Evolutionary conservation across 495 filamentous ascomycete genomes (phyloP), one percentile per base, ranked within the genome.

Genomic region (Penicillium silybi): DNA sequence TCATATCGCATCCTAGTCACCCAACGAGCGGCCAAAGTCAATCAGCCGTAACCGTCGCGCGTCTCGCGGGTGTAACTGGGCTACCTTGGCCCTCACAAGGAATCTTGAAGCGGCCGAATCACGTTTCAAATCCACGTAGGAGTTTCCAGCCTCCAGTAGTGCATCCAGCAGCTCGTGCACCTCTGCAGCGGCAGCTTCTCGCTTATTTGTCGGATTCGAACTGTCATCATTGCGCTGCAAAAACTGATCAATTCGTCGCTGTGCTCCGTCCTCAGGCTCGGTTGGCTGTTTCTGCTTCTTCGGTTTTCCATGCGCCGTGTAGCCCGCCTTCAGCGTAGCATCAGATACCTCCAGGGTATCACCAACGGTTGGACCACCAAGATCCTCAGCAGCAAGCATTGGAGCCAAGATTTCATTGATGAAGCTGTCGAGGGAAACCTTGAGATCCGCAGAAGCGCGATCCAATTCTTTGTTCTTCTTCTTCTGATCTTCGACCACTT

Each of bases 41-140:
- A 95, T 80, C 43, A 96, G 70, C 39, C 87, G 81, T 54, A 96
- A 59, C 61, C 79, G 81, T 46, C 77, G 79, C 0, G 91, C 88
- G 70, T 96, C 89, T 51, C 81, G 83, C 2, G 91, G 89, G 68
- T 95, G 87, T 53, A 93, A 93, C 56, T 89, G 84, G 18, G 91
- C 91, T 27, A 92, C 85, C 61, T 88, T 92, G 19, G 86, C 86
- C 54, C 88, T 76, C 18, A 96, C 87, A 9, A 96, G 74, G 63
- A 95, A 96, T 52, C 89, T 79, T 1, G 85, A 86, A 22, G 85
- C 83, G 10, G 90, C 89, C n/a, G 86, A 87, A 54, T 96, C 91
- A 50, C 79, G 76, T n/a, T 76, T 59, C 9, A 96, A 66, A 37
- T 76, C 70, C 32, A 92, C 76, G 71, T 95, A 96, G 0, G 78